These are phyloP conservation scores for Setaria viridis DNA, from an alignment of 202 grass and related monocot species.

Conservation along the genomic window DNA sequence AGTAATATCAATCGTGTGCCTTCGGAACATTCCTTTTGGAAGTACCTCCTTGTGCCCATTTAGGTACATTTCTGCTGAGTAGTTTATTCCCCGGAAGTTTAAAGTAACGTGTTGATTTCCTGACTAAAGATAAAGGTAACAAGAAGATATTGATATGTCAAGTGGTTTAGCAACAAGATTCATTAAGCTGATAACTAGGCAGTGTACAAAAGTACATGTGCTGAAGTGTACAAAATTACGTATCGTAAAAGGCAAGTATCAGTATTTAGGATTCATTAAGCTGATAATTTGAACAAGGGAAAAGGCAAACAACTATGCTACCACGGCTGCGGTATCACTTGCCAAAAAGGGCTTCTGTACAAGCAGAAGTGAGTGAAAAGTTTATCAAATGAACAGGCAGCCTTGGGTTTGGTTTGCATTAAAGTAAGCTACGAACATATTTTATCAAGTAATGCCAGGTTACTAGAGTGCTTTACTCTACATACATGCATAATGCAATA, in stretches of 20 bases:
- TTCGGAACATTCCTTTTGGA: slow-evolving; percentile 96
- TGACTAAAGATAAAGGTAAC: slow-evolving; percentile 57
- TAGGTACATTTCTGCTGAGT: slow-evolving; percentile 88
- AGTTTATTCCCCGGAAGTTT: slow-evolving; percentile 96
- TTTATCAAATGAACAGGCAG: not conserved
- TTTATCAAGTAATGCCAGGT: not conserved
- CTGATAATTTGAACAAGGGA: slow-evolving; percentile 25
- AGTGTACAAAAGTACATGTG: slow-evolving; percentile 3
- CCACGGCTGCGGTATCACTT: not conserved
- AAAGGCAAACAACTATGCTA: not conserved
- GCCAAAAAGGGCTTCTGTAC: slow-evolving; percentile 8
- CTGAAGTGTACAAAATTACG: not conserved
- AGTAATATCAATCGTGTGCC: slow-evolving; percentile 86
- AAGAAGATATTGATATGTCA: slow-evolving; percentile 20
- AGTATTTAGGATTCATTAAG: slow-evolving; percentile 1
- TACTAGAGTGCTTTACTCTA: not conserved
- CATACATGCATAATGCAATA: not conserved
- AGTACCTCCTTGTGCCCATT: slow-evolving; percentile 84
- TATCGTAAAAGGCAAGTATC: slow-evolving; percentile 1
- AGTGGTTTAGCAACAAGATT: slow-evolving; percentile 14
- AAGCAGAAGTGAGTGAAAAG: slow-evolving; percentile 27
- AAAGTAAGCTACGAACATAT: not conserved
- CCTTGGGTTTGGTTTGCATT: slow-evolving; percentile 17
- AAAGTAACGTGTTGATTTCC: slow-evolving; percentile 78
- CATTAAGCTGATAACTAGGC: no score